Evolutionary conservation across 1,284 basidiomycete genomes (phyloP), one percentile per base, ranked within the genome.

Genomic region (Marasmius oreades): DNA sequence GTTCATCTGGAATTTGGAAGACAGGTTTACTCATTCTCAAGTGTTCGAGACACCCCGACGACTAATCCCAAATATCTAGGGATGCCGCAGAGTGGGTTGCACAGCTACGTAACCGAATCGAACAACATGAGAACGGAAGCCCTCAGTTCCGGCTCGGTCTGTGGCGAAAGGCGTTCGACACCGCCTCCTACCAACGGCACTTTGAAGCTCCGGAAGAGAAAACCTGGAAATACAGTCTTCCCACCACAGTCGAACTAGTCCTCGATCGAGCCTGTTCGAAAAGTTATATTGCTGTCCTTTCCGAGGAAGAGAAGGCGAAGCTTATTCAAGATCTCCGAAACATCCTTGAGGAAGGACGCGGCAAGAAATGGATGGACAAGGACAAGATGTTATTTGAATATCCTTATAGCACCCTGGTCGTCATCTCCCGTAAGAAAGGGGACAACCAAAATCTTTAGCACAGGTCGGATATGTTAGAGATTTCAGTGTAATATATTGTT

Each of bases 1-100:
- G 2, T 75, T 88, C 56, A 82, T 91, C 46, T 92, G 90, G 90
- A 92, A 92, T 69, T 70, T 92, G 34, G 90, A 90, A 69, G 85
- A 91, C 68, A 77, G 85, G 86, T 84, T 60, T 52, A 34, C n/a
- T 44, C 12, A n/a, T 16, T 20, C 5, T 16, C 34, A 26, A 47
- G 33, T 51, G 43, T 26, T 26, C 8, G 23, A 51, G 46, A 20
- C 34, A 24, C 31, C 18, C 24, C 22, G 34, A n/a, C 34, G 14
- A 28, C 31, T 42, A 53, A 26, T 24, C 43, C 14, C 12, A 42
- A 20, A 47, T 11, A 55, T 44, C 14, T 61, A 89, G 88, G 58
- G 78, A 84, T 23, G 68, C 69, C 1, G 85, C 85, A 16, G 64
- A 65, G 26, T 92, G 90, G 90, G 85, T 90, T 44, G 85, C 80